Evolutionary conservation across 768 basidiomycete species (phyloP).

Genomic region (Multifurca ochricompacta): DNA sequence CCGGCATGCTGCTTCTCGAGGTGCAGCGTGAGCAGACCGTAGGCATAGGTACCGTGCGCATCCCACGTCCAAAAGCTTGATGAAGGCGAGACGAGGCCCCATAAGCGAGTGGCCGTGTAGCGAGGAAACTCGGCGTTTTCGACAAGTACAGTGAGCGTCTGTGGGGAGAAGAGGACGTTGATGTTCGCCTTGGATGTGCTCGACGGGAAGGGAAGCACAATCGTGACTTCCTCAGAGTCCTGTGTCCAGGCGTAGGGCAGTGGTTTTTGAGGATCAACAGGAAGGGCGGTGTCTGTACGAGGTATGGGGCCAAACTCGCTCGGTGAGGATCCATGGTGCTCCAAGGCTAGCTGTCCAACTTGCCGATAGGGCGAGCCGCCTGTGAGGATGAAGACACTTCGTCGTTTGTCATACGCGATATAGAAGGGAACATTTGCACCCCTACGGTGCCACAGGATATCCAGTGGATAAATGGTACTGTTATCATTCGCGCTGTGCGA

Average conservation of each 20-base stretch:
- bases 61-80: conserved; percentile 96
- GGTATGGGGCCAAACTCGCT: conserved; percentile 70
- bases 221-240: conserved; percentile 69
- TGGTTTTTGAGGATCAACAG: conserved; percentile 39
- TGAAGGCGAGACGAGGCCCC: conserved; percentile 71
- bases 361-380: conserved; percentile 50
- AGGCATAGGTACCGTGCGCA: conserved; percentile 56
- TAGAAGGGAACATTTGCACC: conserved; percentile 66
- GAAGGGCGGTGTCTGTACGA: conserved; percentile 39
- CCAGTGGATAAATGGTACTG: conserved; percentile 33
- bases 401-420: conserved; percentile 38
- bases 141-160: conserved; percentile 59
- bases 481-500: conserved; percentile 33
- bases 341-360: conserved; percentile 27
- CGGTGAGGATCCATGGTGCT: conserved; percentile 47
- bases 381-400: conserved; percentile 45
- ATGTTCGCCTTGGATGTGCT: conserved; percentile 55
- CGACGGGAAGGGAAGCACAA: conserved; percentile 79
- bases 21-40: conserved; percentile 72
- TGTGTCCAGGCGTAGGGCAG: conserved; percentile 94
- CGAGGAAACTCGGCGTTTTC: conserved; percentile 39
- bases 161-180: conserved; percentile 55
- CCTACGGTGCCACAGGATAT: conserved; percentile 61
- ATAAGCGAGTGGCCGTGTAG: conserved; percentile 57
- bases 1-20: conserved; percentile 81